Base-by-base conservation (phyloP, 352 stramenopile species). In the Globisporangium sylvaticum region DNA sequence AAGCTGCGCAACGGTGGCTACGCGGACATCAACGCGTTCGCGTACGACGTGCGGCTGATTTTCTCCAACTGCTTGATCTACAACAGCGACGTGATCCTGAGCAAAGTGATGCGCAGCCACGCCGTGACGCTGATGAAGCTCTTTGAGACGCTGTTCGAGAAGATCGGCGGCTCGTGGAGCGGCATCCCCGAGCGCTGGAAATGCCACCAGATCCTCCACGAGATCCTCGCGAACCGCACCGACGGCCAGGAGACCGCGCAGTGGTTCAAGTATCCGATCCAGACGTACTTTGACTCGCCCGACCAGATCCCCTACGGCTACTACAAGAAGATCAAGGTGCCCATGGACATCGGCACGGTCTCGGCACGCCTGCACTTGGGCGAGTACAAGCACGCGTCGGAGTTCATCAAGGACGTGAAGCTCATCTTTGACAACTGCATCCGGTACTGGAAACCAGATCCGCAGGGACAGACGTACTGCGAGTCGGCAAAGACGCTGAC, bases 51-150 rank as follows among this genome's bases (percentile, higher is more conserved):
- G 62, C 88, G 88, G 0, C 62, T 92, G 24, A 88, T 95, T 58
- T 95, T 95, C 58, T 91, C 88, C n/a, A 95, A 95, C 68, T 95
- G 88, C 31, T 74, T 95, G 50, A 80, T 94, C 32, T 95, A 95
- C 81, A 95, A 95, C 69, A 92, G 84, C 58, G 88, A 95, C 58
- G 86, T 94, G 37, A 75, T 94, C 12, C 53, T 95, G 25, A 92
- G 83, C 66, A 90, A 89, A 71, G 74, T 92, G 29, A 95, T 95
- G 73, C 83, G 88, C 39, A 92, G 83, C 48, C 86, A 94, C 53
- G 88, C 88, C 0, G 80, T 94, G 32, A 94, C 83, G 31, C 77
- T 95, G 24, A 91, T 94, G 77, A 92, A 94, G 62, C 65, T 94
- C 1, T 94, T 95, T 56, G 88, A 95, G 55, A 72, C 66, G 55